These are phyloP conservation scores for Cardamine resedifolia DNA, from an alignment of 345 rosid species.

Conservation along the genomic window DNA sequence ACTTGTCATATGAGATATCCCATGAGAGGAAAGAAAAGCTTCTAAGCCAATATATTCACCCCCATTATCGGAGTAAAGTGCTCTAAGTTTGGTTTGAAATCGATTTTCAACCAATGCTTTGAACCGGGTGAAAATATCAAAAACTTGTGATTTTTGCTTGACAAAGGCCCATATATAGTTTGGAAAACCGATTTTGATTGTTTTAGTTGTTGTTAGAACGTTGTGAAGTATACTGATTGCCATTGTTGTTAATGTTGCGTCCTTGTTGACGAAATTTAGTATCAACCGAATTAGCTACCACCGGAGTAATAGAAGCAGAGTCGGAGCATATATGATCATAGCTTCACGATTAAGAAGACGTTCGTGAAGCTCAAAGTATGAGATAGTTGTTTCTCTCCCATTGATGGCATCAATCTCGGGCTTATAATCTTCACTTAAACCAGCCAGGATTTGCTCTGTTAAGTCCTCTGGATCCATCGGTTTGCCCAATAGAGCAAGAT, in stretches of 20 bases:
- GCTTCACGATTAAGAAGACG: neutral
- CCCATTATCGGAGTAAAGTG: no score
- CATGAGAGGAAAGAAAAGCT: no score
- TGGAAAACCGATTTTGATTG: neutral
- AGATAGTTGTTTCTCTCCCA: neutral
- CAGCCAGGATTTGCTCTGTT: neutral
- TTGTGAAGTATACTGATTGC: accelerated
- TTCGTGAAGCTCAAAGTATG: neutral
- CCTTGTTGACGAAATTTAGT: neutral
- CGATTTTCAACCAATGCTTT: no score
- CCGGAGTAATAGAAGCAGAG: accelerated
- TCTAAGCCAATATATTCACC: no score
- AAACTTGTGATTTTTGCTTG: no score
- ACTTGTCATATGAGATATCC: no score
- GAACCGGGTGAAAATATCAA: no score
- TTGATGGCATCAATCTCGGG: neutral
- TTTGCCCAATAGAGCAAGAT: neutral
- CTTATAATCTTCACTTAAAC: neutral
- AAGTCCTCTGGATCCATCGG: neutral
- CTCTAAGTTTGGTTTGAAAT: no score
- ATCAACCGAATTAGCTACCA: neutral
- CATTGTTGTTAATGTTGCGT: no score
- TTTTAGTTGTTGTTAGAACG: neutral
- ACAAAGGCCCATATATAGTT: neutral
- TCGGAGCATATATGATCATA: neutral